Evolutionary conservation across 2,329 filamentous ascomycete genomes (phyloP).

Genomic region (Aspergillus sp.): DNA sequence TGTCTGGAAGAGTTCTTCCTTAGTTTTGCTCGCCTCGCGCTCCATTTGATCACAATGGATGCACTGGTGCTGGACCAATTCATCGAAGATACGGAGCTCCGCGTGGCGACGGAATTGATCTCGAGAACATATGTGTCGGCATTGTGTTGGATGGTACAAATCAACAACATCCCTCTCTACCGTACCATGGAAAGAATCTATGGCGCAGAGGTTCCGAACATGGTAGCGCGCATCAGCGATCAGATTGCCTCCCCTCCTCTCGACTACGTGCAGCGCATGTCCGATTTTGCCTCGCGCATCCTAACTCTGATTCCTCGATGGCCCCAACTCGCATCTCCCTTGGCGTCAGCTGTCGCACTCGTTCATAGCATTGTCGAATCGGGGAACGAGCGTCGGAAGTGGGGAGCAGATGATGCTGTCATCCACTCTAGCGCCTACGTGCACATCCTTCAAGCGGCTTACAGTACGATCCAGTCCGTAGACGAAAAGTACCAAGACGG

Average conservation of each 20-base stretch:
- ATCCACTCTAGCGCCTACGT: conserved; percentile 18
- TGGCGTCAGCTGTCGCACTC: conserved; percentile 25
- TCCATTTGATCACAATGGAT: conserved; percentile 45
- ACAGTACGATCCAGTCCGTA: conserved; percentile 30
- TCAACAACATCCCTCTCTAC: conserved; percentile 38
- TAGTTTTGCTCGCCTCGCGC: conserved; percentile 39
- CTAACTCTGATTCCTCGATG: conserved; percentile 30
- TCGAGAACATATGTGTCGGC: conserved; percentile 35
- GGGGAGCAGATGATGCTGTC: conserved; percentile 20
- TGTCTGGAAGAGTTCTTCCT: conserved; percentile 44
- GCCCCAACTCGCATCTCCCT: conserved; percentile 24
- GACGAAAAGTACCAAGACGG: conserved; percentile 39
- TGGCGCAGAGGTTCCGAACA: conserved; percentile 26
- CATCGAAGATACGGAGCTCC: conserved; percentile 28
- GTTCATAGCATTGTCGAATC: conserved; percentile 31
- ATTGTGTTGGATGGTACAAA: conserved; percentile 37
- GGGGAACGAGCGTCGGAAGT: conserved; percentile 26
- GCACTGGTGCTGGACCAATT: conserved; percentile 30
- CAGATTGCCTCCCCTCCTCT: conserved; percentile 27
- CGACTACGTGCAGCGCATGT: conserved; percentile 25
- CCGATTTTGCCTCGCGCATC: conserved; percentile 30
- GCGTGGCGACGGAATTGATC: conserved; percentile 26
- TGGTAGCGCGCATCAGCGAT: conserved; percentile 31
- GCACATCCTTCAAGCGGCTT: conserved; percentile 23
- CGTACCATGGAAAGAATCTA: conserved; percentile 31